These are phyloP conservation scores for Tuber microsphaerosporum DNA, from an alignment of 495 filamentous ascomycete species.

Conservation along the genomic window DNA sequence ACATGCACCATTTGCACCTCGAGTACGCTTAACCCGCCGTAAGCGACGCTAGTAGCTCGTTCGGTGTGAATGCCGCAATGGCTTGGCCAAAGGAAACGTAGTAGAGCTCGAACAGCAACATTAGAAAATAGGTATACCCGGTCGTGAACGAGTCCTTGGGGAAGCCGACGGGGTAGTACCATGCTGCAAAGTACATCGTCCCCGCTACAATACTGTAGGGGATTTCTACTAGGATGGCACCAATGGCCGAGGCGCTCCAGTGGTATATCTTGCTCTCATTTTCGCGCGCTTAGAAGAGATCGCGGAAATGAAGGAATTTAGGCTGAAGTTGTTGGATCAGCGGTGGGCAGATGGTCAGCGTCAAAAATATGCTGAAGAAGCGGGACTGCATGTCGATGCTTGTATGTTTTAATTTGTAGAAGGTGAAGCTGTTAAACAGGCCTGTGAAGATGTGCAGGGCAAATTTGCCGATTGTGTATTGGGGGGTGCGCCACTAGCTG, in stretches of 20 bases:
- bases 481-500: slow-evolving; percentile 43
- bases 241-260: slow-evolving; percentile 62
- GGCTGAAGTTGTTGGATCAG: slow-evolving; percentile 58
- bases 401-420: slow-evolving; percentile 42
- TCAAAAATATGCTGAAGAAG: slow-evolving; percentile 44
- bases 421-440: slow-evolving; percentile 55
- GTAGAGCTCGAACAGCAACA: slow-evolving; percentile 65
- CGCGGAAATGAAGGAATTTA: slow-evolving; percentile 58
- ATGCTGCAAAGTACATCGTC: slow-evolving; percentile 54
- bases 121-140: slow-evolving; percentile 32
- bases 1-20: too few species aligned
- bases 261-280: slow-evolving; percentile 62
- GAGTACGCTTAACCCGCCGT: too few species aligned
- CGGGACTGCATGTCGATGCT: slow-evolving; percentile 42
- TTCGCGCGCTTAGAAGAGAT: slow-evolving; percentile 65
- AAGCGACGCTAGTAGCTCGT: slow-evolving; percentile 62
- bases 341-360: slow-evolving; percentile 45
- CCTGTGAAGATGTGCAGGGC: slow-evolving; percentile 44
- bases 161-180: slow-evolving; percentile 54
- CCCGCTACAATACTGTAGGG: slow-evolving; percentile 60
- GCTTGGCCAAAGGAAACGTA: slow-evolving; percentile 69
- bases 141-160: slow-evolving; percentile 36
- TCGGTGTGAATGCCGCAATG: slow-evolving; percentile 66
- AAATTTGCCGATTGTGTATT: slow-evolving; percentile 46
- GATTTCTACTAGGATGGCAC: slow-evolving; percentile 63